Evolutionary conservation across 768 basidiomycete species (phyloP).

Genomic region (Tremella mesenterica): DNA sequence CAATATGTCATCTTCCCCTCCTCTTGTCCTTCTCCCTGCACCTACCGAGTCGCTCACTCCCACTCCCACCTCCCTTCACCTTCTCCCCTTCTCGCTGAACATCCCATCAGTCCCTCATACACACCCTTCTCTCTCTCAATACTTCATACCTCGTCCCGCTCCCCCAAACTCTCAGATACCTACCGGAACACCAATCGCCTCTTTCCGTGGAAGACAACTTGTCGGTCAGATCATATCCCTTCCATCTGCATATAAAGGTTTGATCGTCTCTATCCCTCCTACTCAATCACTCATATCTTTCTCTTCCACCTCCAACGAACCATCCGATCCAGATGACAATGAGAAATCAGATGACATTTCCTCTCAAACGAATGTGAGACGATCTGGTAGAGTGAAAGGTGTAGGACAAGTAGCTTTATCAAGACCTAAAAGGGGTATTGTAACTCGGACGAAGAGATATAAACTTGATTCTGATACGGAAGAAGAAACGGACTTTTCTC

Average conservation of each 20-base stretch:
- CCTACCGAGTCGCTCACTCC: constrained; percentile 1
- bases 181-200: constrained; percentile 19
- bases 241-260: constrained; percentile 25
- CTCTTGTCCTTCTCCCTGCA: constrained; percentile 8
- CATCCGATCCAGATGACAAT: background rate
- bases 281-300: background rate
- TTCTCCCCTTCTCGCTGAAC: constrained; percentile 35
- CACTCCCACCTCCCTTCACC: constrained; percentile 13
- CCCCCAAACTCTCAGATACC: constrained; percentile 9
- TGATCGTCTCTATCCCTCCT: constrained; percentile 10
- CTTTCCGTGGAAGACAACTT: constrained; percentile 30
- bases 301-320: constrained; percentile 5
- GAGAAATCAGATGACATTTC: constrained; percentile 2
- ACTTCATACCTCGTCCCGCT: constrained; percentile 27
- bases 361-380: background rate
- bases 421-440: constrained; percentile 16
- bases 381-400: background rate
- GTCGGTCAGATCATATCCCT: constrained; percentile 24
- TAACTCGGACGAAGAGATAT: background rate
- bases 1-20: constrained; percentile 7
- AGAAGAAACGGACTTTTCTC: constrained; percentile 11
- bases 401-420: constrained; percentile 22
- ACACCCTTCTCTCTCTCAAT: constrained; percentile 10
- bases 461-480: background rate
- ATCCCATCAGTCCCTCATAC: constrained; percentile 14